A percentile compares a stretch with the other conserved stretches of the same genome.
Conservation (phyloP, 202 grass and related monocot genomes). For the Carex sylvatica region DNA sequence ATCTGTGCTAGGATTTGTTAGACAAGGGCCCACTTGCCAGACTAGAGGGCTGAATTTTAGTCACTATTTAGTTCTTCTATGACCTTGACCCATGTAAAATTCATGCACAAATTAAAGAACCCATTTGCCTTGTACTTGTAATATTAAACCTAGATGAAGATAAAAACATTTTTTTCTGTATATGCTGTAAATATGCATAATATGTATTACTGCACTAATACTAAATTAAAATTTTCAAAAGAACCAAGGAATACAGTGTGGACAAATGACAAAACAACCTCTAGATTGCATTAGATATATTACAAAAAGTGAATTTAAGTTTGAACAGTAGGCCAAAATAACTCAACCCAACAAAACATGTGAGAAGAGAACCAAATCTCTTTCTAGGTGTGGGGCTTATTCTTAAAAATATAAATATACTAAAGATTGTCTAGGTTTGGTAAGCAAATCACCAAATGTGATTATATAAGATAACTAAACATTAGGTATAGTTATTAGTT, state of each 20-base stretch:
- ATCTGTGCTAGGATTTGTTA: background rate
- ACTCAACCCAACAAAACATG: constrained; percentile 20
- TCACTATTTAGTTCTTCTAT: constrained; percentile 1
- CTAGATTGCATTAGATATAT: background rate
- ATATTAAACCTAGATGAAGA: background rate
- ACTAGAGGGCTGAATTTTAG: background rate
- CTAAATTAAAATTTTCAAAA: background rate
- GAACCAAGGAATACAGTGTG: background rate
- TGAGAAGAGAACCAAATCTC: constrained; percentile 25
- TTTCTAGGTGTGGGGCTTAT: constrained; percentile 18
- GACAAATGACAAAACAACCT: background rate
- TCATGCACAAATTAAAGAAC: background rate
- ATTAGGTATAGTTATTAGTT: background rate
- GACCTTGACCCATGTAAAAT: background rate
- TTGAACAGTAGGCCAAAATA: constrained; percentile 1
- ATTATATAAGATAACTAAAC: constrained; percentile 1
- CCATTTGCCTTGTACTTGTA: background rate
- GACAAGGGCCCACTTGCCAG: constrained; percentile 18
- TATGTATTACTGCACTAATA: background rate
- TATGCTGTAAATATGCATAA: background rate
- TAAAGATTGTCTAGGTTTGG: background rate
- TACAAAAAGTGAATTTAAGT: constrained; percentile 6
- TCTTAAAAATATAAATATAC: constrained; percentile 12
- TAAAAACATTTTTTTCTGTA: background rate
- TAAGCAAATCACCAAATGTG: constrained; percentile 10